A percentile compares a stretch with the other conserved stretches of the same genome.
Evolutionary conservation across 1,284 basidiomycete species (phyloP).

Genomic region (Chiua sp.): DNA sequence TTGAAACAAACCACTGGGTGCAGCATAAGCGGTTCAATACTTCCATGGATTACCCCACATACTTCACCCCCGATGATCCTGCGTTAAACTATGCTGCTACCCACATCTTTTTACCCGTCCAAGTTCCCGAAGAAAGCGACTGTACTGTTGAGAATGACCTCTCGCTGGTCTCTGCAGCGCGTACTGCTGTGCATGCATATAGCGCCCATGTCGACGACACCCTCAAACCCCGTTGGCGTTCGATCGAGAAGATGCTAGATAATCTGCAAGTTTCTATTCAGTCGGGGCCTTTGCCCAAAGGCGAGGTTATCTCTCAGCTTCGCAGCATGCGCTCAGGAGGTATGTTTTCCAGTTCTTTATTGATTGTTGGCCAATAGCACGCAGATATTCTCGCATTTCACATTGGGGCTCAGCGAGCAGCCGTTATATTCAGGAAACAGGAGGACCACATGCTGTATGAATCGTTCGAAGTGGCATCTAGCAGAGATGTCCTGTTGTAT

Average conservation of each 20-base stretch:
- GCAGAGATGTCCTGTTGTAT: conserved; percentile 22
- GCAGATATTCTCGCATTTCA: conserved; percentile 25
- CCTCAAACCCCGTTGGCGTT: neutral
- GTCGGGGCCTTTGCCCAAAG: no score
- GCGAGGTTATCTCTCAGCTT: conserved; percentile 5
- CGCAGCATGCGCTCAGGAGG: conserved; percentile 12
- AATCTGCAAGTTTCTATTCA: neutral
- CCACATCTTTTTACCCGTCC: neutral
- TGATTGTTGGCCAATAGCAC: neutral
- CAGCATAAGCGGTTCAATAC: no score
- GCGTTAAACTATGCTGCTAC: neutral
- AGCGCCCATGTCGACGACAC: neutral
- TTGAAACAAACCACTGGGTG: no score
- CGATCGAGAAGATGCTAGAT: conserved; percentile 6
- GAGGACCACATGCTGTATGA: conserved; percentile 26
- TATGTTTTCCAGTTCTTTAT: neutral
- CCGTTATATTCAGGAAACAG: conserved; percentile 32
- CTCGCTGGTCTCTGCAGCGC: neutral
- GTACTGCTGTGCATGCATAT: conserved; percentile 7
- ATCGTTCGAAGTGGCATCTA: conserved; percentile 36
- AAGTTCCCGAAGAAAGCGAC: neutral
- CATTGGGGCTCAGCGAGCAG: conserved; percentile 21
- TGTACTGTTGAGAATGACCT: neutral
- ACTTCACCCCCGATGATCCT: neutral
- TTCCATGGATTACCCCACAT: neutral